Conservation (phyloP, 352 stramenopile species). For the Phytopythium mirpurense region DNA sequence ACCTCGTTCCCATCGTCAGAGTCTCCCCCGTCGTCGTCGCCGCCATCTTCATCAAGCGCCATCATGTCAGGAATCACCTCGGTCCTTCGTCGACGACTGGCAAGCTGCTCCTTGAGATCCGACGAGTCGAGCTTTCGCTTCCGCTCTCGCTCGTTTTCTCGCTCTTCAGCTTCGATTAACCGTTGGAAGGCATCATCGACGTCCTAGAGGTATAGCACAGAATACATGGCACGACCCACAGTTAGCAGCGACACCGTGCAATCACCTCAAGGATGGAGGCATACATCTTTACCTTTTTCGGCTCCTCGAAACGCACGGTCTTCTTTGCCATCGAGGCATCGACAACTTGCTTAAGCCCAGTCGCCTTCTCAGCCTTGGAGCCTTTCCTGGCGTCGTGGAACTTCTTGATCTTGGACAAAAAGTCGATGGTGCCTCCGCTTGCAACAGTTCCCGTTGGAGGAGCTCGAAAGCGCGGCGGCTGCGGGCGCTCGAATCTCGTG, state of each 20-base stretch:
- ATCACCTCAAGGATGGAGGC: too few species aligned
- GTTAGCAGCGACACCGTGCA: too few species aligned
- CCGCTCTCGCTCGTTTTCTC: constrained; percentile 46
- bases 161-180: constrained; percentile 74
- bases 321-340: constrained; percentile 18
- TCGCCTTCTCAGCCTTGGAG: background rate
- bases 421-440: constrained; percentile 79
- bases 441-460: constrained; percentile 65
- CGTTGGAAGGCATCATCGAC: constrained; percentile 73
- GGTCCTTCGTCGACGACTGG: constrained; percentile 38
- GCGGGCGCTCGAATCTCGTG: constrained; percentile 28
- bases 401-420: constrained; percentile 72
- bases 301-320: constrained; percentile 2
- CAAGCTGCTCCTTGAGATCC: constrained; percentile 53
- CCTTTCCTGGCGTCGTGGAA: constrained; percentile 6
- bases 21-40: constrained; percentile 9
- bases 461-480: constrained; percentile 21
- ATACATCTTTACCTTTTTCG: background rate
- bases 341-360: constrained; percentile 13
- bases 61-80: background rate
- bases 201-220: constrained; percentile 21
- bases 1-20: constrained; percentile 31
- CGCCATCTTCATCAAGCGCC: background rate
- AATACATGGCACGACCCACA: too few species aligned
- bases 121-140: constrained; percentile 50